Base-by-base conservation (phyloP, 163 green algal species). In the Scenedesmus sp. region DNA sequence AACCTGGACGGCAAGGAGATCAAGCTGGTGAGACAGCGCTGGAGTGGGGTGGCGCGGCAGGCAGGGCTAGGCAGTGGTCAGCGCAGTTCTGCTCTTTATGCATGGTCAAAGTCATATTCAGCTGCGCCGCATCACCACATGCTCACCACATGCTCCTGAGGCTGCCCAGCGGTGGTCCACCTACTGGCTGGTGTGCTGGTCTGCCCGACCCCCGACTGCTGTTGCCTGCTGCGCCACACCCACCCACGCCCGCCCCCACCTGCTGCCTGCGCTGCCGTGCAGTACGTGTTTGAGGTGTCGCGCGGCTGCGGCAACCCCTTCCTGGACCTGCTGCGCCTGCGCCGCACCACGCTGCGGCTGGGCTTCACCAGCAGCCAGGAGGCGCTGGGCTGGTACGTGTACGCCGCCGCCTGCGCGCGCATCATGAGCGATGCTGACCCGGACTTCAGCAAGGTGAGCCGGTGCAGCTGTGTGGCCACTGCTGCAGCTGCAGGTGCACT, bases 201-300 rank as follows among this genome's bases (percentile, higher is more conserved):
- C 74, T 85, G 52, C 18, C 12, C n/a, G 23, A 46, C 13, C 74
- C 26, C 8, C 74, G 6, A 10, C 73, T 60, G 23, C 60, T 81
- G n/a, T 81, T 66, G 62, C 12, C 13, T 12, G 12, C 62, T 70
- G 62, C 74, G 3, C 66, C 66, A 6, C 52, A 10, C 8, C 1
- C 20, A 1, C 20, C 6, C 70, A 9, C 20, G 15, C 70, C 70
- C 23, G 12, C 70, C 9, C 9, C 70, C 20, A 34, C 77, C 77
- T 10, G 46, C 76, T n/a, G 7, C 77, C 46, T 52, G 10, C 8
- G 8, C 74, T 82, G 74, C 5, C 20, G 23, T 46, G 52, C 86
- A 90, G 86, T 90, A 84, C 20, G 55, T 79, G n/a, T 90, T 90
- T 90, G 86, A 90, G n/a, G 86, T 90, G 16, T 26, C 16, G 3